Evolutionary conservation across 2,329 filamentous ascomycete species (phyloP), one percentile per base, ranked within the genome.

Genomic region (Hypoxylon sp.): DNA sequence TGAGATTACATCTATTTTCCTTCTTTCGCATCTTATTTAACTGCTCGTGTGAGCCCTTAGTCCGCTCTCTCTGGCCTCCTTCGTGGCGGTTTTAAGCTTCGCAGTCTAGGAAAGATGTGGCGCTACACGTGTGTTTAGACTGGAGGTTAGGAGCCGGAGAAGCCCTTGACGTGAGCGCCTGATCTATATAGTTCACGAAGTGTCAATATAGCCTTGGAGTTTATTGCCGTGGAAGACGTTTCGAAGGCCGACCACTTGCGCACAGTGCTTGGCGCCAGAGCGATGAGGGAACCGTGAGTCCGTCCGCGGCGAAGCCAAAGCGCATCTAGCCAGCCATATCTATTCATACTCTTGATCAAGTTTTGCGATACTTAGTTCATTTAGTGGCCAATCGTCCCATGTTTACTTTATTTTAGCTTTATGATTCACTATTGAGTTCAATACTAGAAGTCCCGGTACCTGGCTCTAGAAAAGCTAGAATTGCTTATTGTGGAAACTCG

Each of bases 101-200:
- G n/a, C 30, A 7, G 17, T 19, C 19, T 5, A 9, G 17, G 28
- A 49, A 41, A 9, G 21, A 17, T 13, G 25, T 17, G 38, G 21
- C 55, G 45, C 55, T 30, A 58, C 45, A 38, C 14, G 55, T 49
- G 43, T 28, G 17, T 48, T 49, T 49, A 49, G 19, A 19, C 43
- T 28, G 6, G 45, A 19, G n/a, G 19, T 38, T 19, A 30, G 6
- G 6, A 30, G 49, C 49, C 19, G 41, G 55, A 58, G 14, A 21
- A 49, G 25, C 19, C 9, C 10, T n/a, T 2, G 28, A 14, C 13
- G 5, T 28, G 1, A 17, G 9, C 30, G n/a, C 10, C 11, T 23
- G 3, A 25, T 23, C 17, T 14, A 21, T 5, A 34, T 19, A 52
- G 32, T 21, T 52, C 30, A 9, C n/a, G n/a, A 5, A 25, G n/a